Base-by-base conservation (phyloP, 2,329 filamentous ascomycete genomes). In the Dactylellina leptospora region DNA sequence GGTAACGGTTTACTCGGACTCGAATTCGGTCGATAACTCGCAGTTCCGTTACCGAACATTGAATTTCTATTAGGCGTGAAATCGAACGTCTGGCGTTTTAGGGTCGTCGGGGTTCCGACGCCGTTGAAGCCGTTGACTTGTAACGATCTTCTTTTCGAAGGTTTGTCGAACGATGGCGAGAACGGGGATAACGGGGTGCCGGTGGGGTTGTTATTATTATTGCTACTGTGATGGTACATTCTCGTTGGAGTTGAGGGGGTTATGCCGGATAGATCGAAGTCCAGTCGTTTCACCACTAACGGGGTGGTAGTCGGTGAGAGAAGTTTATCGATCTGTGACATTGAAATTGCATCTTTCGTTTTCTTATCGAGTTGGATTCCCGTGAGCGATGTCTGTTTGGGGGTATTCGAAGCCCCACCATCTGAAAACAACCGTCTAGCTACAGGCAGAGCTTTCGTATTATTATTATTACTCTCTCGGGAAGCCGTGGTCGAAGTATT, bases 401-500 rank as follows among this genome's bases (percentile, higher is more conserved):
- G 16, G 13, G 40, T 25, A 16, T 28, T 28, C 4, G 73, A 6
- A 20, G 40, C 74, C n/a, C n/a, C n/a, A n/a, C n/a, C n/a, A 47
- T 78, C 75, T 48, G 76, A 75, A 16, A 79, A 80, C 25, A 81
- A 23, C 33, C 55, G 30, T 27, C 69, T 54, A 4, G 61, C 55
- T 25, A 73, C 55, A 0, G 69, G 60, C 9, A 60, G 42, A 2
- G 20, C 40, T 28, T 48, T 60, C 30, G 13, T 40, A 11, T 16
- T 5, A 16, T 23, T 33, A 2, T 36, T 20, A 44, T 18, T 42
- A 11, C 18, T 40, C 3, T 10, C 5, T 36, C 28, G 9, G 16
- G 38, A n/a, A 13, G 42, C 40, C 1, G 10, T 18, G 40, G 4
- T n/a, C 11, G 40, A 45, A 18, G n/a, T 18, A 2, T n/a, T 11